Base-by-base conservation (phyloP, 2,329 filamentous ascomycete genomes). In the Fusarium siculi region DNA sequence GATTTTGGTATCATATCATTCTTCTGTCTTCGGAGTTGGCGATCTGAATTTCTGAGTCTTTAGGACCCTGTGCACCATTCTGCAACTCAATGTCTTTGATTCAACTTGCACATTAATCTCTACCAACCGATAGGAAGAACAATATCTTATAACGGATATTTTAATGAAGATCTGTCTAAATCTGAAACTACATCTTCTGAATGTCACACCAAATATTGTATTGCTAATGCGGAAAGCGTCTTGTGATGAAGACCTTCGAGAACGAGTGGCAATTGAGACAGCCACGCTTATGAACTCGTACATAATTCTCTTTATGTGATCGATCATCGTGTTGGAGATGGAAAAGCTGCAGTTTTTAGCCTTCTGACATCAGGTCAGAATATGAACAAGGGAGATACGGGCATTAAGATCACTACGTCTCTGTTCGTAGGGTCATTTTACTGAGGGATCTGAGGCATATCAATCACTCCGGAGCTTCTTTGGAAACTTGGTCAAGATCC, bases 1-100 rank as follows among this genome's bases (percentile, higher is more conserved):
- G 1, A n/a, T 25, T n/a, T 30, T 1, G 14, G 9, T 19, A 36
- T 18, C 21, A 28, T 19, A 4, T 47, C 12, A 10, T 16, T 37
- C 18, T 40, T n/a, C 34, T n/a, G 15, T 19, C 19, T 39, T 36
- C 42, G 23, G 39, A 23, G 39, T 32, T 28, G n/a, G 28, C 16
- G 54, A 37, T 36, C 23, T 34, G 32, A 40, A 32, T 49, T 61
- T n/a, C 9, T 19, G 39, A 53, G 47, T 34, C 11, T 25, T 36
- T 39, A n/a, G 28, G 30, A 25, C 14, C 32, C 43, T 71, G 70
- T 60, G 19, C 62, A 54, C 54, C 39, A 63, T 50, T 59, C 63
- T 66, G 68, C 66, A 19, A 70, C 66, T 37, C 44, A 44, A 71
- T 74, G 70, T 73, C 66, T 74, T 67, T 55, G 37, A 54, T 60